A percentile compares a stretch with the other conserved stretches of the same genome.
Evolutionary conservation across 805 yeast genomes (phyloP).

Genomic region (Candida stauntonica): DNA sequence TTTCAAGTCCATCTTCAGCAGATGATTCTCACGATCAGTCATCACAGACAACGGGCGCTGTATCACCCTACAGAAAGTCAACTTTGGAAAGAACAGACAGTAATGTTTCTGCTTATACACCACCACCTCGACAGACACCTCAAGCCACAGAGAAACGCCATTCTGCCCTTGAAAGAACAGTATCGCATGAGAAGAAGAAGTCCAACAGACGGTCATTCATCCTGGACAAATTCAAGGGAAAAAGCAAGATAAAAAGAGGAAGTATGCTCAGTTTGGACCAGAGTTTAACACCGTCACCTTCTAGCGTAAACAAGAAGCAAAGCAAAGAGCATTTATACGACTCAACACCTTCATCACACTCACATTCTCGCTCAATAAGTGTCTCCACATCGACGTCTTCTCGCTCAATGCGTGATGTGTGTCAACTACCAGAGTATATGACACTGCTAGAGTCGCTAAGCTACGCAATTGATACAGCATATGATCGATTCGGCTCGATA

Average conservation of each 20-base stretch:
- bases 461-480: conserved; percentile 1
- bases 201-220: conserved; percentile 3
- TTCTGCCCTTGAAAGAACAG: neutral
- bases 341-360: neutral
- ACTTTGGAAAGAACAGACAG: conserved; percentile 3
- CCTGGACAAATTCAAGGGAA: conserved; percentile 9
- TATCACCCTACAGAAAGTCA: no score
- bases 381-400: conserved; percentile 8
- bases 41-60: conserved; percentile 1
- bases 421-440: conserved; percentile 11
- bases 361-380: conserved; percentile 9
- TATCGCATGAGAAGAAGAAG: conserved; percentile 2
- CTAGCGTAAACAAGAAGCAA: neutral
- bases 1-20: conserved; percentile 5
- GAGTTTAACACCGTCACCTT: no score
- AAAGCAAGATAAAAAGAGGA: conserved; percentile 8
- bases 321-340: conserved; percentile 4
- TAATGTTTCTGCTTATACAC: neutral
- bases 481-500: conserved; percentile 3
- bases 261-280: conserved; percentile 8
- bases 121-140: neutral
- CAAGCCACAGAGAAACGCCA: neutral
- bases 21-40: conserved; percentile 3
- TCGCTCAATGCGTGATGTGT: conserved; percentile 13
- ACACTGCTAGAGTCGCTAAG: conserved; percentile 3